A percentile compares a stretch with the other conserved stretches of the same genome.
These are phyloP conservation scores for Cordyceps tenuipes DNA, from an alignment of 2,329 filamentous ascomycete genomes.

Conservation along the genomic window DNA sequence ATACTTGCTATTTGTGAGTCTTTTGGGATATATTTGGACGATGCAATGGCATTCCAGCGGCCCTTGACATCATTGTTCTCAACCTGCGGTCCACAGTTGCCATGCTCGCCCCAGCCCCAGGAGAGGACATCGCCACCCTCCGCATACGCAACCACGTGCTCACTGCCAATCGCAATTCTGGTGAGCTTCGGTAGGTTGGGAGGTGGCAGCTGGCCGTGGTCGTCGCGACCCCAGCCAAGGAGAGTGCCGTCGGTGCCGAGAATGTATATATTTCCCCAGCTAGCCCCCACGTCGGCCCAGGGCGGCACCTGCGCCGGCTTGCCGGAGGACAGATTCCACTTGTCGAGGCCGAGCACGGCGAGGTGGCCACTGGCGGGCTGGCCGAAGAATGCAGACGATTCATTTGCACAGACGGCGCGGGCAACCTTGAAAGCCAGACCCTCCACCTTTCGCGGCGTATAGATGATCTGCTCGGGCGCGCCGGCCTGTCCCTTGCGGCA, in stretches of 20 bases:
- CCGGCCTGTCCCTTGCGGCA: constrained; percentile 81
- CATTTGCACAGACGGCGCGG: constrained; percentile 68
- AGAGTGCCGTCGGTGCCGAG: constrained; percentile 53
- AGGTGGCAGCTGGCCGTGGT: constrained; percentile 74
- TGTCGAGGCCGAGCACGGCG: constrained; percentile 63
- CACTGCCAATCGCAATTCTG: constrained; percentile 74
- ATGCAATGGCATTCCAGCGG: constrained; percentile 58
- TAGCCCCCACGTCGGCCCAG: constrained; percentile 65
- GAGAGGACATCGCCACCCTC: constrained; percentile 58
- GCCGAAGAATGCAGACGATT: constrained; percentile 71
- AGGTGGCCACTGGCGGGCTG: constrained; percentile 49
- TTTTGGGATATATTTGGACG: constrained; percentile 44
- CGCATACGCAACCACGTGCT: constrained; percentile 74
- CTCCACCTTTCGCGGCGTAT: constrained; percentile 53
- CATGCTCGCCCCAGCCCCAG: constrained; percentile 98
- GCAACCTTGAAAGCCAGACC: constrained; percentile 52
- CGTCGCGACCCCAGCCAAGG: constrained; percentile 71
- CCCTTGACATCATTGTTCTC: constrained; percentile 59
- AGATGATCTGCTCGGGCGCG: constrained; percentile 41
- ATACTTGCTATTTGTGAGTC: constrained; percentile 49
- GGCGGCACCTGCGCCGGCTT: constrained; percentile 43
- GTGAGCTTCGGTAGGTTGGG: constrained; percentile 47
- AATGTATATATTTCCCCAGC: constrained; percentile 77
- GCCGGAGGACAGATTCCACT: constrained; percentile 55
- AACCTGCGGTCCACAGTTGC: constrained; percentile 75